Base-by-base conservation (phyloP, 257 asterid species). In the Gardenia jasminoides region DNA sequence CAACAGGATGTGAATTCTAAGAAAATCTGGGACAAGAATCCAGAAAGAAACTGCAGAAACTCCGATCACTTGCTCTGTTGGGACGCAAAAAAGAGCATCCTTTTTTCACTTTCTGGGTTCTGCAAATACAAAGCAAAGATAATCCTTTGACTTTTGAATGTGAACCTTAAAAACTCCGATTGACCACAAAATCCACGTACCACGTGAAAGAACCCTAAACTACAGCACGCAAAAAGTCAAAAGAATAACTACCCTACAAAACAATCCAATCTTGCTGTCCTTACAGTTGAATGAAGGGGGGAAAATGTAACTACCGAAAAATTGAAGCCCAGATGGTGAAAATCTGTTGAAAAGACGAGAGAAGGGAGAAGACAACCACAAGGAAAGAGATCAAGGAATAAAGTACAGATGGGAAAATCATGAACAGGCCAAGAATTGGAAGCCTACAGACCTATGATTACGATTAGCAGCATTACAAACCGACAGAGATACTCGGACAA, bases 91-190 rank as follows among this genome's bases (percentile, higher is more conserved):
- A 73, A 24, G 46, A 78, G 3, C 39, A 59, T 4, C 26, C 31
- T 61, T 33, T 70, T 61, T 26, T 44, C 16, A 17, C 47, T 59
- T 67, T 68, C 52, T 1, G 20, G 15, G 70, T 41, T 67, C 68
- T 80, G 77, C 78, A 65, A 52, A 72, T 84, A 80, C 79, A 56
- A 82, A 78, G 64, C 81, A 75, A 82, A 47, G 48, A 65, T 66
- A 76, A 47, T 76, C 26, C n/a, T 75, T 79, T 79, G 65, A 79
- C 70, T 61, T 41, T 79, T 61, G 56, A 77, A 76, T 52, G 66
- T 20, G 46, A 66, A 72, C 59, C 70, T 48, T 79, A 67, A 56
- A 26, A 44, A 12, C 41, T 12, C 16, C 64, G 75, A 46, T n/a
- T 70, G 10, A 17, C 56, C 46, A 62, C 17, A 33, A 33, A 80